Percentiles rank a stretch among this genome's conserved stretches.
These are phyloP conservation scores for Kazachstania kunashirensis DNA, from an alignment of 805 yeast genomes.

Conservation along the genomic window DNA sequence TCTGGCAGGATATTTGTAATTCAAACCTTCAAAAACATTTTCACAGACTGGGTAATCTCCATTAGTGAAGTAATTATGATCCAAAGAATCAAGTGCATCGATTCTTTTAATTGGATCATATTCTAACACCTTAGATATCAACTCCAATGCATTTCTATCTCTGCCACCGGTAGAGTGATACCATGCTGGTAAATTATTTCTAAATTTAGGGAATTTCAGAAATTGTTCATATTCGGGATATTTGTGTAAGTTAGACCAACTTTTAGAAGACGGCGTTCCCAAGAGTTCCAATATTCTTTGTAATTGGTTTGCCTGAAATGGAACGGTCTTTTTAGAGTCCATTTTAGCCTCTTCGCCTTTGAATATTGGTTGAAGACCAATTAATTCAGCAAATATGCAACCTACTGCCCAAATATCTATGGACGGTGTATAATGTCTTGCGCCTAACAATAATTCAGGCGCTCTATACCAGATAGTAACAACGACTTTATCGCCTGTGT, in stretches of 20 bases:
- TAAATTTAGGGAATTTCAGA: constrained; percentile 47
- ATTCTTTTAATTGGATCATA: constrained; percentile 78
- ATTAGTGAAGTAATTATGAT: constrained; percentile 61
- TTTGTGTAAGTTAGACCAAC: constrained; percentile 68
- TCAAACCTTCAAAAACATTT: constrained; percentile 73
- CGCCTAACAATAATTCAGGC: constrained; percentile 83
- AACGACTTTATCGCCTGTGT: constrained; percentile 89
- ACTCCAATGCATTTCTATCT: constrained; percentile 55
- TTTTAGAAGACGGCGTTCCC: constrained; percentile 74
- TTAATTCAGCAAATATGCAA: constrained; percentile 82
- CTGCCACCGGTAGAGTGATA: constrained; percentile 72
- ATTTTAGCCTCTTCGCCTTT: constrained; percentile 97
- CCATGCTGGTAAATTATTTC: constrained; percentile 66
- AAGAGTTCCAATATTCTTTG: constrained; percentile 85
- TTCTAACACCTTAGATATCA: constrained; percentile 54
- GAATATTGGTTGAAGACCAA: constrained; percentile 84
- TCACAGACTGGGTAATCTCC: constrained; percentile 58
- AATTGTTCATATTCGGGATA: constrained; percentile 78
- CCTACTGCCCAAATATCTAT: constrained; percentile 95
- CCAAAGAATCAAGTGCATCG: constrained; percentile 67
- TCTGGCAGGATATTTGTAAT: constrained; percentile 71
- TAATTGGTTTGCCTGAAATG: constrained; percentile 88
- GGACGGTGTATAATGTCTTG: constrained; percentile 86
- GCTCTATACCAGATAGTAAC: constrained; percentile 97
- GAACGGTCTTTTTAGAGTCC: constrained; percentile 86